These are phyloP conservation scores for Mycoemilia scoparia DNA, from an alignment of 192 early-diverging fungal genomes.

Conservation along the genomic window DNA sequence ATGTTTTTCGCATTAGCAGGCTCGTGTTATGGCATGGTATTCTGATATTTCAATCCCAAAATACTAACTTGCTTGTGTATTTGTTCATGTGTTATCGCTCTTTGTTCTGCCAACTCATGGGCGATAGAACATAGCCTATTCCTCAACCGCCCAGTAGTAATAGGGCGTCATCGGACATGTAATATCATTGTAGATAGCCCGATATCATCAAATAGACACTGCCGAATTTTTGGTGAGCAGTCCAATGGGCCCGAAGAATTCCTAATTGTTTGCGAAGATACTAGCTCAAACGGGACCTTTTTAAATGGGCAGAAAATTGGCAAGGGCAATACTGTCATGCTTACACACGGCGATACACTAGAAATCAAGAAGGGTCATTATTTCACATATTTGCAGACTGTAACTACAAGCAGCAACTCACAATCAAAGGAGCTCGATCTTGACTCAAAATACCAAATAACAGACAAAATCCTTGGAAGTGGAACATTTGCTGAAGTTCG, in stretches of 20 bases:
- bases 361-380: slow-evolving; percentile 30
- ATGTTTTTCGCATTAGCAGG: neutral
- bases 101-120: neutral
- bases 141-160: slow-evolving; percentile 15
- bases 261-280: slow-evolving; percentile 28
- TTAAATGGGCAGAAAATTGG: slow-evolving; percentile 33
- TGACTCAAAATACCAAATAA: slow-evolving; percentile 27
- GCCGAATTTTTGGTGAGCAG: slow-evolving; percentile 17
- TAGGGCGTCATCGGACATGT: slow-evolving; percentile 32
- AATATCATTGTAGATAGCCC: slow-evolving; percentile 20
- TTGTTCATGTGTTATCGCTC: neutral
- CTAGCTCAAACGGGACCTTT: slow-evolving; percentile 42
- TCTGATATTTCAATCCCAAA: neutral
- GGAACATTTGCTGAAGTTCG: slow-evolving; percentile 69
- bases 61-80: slow-evolving; percentile 1
- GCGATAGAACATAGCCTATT: slow-evolving; percentile 23
- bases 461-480: slow-evolving; percentile 20
- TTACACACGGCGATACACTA: slow-evolving; percentile 39
- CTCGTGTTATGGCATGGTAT: no score
- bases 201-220: slow-evolving; percentile 33
- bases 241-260: slow-evolving; percentile 14
- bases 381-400: slow-evolving; percentile 21
- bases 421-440: slow-evolving; percentile 4
- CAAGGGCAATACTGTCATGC: slow-evolving; percentile 29
- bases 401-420: slow-evolving; percentile 1